Percentiles rank a stretch among this genome's conserved stretches.
These are phyloP conservation scores for Xanthoparmelia taractica DNA, from an alignment of 495 filamentous ascomycete genomes.

Conservation along the genomic window DNA sequence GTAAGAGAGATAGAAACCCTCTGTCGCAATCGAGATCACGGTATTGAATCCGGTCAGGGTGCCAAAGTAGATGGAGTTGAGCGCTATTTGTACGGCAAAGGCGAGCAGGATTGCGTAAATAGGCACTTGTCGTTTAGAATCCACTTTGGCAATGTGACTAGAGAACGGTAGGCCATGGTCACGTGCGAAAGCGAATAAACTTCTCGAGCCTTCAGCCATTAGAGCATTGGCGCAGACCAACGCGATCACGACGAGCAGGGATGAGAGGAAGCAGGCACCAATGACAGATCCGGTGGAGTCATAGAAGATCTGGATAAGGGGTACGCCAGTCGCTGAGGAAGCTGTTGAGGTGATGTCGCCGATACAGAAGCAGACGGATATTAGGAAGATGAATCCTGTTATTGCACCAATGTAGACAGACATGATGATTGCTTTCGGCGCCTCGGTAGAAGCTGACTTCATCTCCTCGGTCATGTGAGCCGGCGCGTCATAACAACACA, in stretches of 20 bases:
- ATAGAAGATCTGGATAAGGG: constrained; percentile 44
- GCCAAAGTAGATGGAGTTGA: constrained; percentile 52
- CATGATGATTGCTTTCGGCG: constrained; percentile 48
- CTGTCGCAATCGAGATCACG: constrained; percentile 48
- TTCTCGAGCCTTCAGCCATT: constrained; percentile 39
- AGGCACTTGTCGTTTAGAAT: constrained; percentile 38
- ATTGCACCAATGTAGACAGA: constrained; percentile 45
- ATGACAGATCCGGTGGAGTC: constrained; percentile 38
- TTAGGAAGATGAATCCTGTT: constrained; percentile 44
- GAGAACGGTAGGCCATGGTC: constrained; percentile 45
- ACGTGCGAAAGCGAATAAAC: constrained; percentile 42
- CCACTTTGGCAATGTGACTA: constrained; percentile 36
- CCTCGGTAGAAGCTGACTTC: constrained; percentile 42
- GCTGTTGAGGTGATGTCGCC: constrained; percentile 38
- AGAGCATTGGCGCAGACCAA: constrained; percentile 38
- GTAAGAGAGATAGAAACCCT: constrained; percentile 55
- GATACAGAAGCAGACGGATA: constrained; percentile 45
- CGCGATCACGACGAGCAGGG: constrained; percentile 37
- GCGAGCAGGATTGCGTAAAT: constrained; percentile 45
- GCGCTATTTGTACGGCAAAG: constrained; percentile 43
- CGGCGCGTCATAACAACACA: constrained; percentile 42
- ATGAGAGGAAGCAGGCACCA: constrained; percentile 37
- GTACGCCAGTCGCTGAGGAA: constrained; percentile 38
- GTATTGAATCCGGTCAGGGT: constrained; percentile 51
- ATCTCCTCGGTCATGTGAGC: constrained; percentile 36